Evolutionary conservation across 257 asterid genomes (phyloP), one percentile per base, ranked within the genome.

Genomic region (Gentiana macrophylla): DNA sequence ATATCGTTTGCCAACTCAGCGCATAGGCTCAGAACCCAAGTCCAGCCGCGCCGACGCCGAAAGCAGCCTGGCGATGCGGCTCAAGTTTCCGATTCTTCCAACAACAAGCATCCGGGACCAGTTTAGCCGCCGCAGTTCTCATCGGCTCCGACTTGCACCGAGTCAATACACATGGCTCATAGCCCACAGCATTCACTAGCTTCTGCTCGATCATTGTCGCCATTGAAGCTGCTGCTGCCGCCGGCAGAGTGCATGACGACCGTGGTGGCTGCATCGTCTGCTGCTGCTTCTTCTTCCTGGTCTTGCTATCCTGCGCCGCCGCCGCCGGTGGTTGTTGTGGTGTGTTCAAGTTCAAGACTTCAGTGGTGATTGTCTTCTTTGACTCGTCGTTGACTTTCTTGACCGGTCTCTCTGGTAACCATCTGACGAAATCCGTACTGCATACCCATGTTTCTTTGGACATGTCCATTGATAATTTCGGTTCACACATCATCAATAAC

Each of bases 371-470:
- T 63, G 68, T 66, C 69, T 71, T 67, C 72, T 67, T 78, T 54
- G 64, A 43, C 45, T 70, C 63, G 15, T 69, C 68, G 61, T 58
- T 58, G 24, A 56, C 56, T 15, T 64, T 67, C 49, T 66, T 77
- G 48, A 70, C 52, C 38, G 61, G 81, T 62, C 84, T 80, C 63
- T 84, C 88, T 60, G 97, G 97, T 52, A 79, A 67, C 84, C 95
- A 85, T 65, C 90, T 50, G 70, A 73, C 57, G 78, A 84, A 91
- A 53, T 92, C 95, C 1, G 84, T 92, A 66, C 84, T 73, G 83
- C 98, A 81, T 35, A 92, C 97, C 98, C 98, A 92, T 11, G 97
- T 92, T 57, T 92, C 98, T 65, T 88, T 92, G 0, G 98, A 92
- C 1, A 92, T 93, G 65, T 92, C 98, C 98, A 92, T 88, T 1